Percentiles rank a stretch among this genome's conserved stretches.
Evolutionary conservation across 164 flowering plant species (phyloP).

Genomic region (Saururus chinensis): DNA sequence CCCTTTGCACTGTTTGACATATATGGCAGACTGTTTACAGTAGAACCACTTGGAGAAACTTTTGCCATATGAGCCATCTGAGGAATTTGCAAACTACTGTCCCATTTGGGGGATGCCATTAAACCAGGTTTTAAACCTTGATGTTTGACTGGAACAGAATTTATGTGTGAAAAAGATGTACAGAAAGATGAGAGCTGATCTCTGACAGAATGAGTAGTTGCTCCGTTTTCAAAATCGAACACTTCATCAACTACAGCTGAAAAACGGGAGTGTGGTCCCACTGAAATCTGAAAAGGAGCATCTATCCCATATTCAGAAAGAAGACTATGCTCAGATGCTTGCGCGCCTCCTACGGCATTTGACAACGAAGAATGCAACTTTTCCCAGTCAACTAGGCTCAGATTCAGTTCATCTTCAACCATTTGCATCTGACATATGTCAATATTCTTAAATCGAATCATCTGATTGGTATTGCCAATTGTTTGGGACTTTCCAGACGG

Average conservation of each 20-base stretch:
- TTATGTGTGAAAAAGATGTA: constrained; percentile 33
- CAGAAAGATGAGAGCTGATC: constrained; percentile 30
- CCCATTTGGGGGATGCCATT: constrained; percentile 55
- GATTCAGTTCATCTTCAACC: constrained; percentile 69
- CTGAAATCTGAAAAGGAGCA: constrained; percentile 24
- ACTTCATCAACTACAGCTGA: constrained; percentile 81
- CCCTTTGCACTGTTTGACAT: constrained; percentile 46
- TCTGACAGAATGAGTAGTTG: constrained; percentile 26
- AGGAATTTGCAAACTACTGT: constrained; percentile 36
- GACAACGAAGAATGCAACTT: constrained; percentile 33
- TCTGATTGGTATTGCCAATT: constrained; percentile 33
- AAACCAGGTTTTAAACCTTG: constrained; percentile 37
- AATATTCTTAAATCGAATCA: constrained; percentile 49
- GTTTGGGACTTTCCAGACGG: constrained; percentile 33
- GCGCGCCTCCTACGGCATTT: constrained; percentile 26
- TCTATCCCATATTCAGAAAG: constrained; percentile 40
- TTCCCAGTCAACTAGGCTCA: constrained; percentile 51
- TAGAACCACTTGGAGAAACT: constrained; percentile 20
- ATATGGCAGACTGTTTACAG: constrained; percentile 28
- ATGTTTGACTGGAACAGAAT: constrained; percentile 28
- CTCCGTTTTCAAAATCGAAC: constrained; percentile 76
- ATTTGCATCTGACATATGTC: constrained; percentile 67
- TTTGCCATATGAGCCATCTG: constrained; percentile 27
- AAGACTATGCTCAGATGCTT: constrained; percentile 37
- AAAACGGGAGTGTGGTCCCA: constrained; percentile 43